A percentile compares a stretch with the other conserved stretches of the same genome.
phyloP scores from a whole-genome alignment of 2,329 filamentous ascomycete species.

The Claviceps humidiphila region DNA sequence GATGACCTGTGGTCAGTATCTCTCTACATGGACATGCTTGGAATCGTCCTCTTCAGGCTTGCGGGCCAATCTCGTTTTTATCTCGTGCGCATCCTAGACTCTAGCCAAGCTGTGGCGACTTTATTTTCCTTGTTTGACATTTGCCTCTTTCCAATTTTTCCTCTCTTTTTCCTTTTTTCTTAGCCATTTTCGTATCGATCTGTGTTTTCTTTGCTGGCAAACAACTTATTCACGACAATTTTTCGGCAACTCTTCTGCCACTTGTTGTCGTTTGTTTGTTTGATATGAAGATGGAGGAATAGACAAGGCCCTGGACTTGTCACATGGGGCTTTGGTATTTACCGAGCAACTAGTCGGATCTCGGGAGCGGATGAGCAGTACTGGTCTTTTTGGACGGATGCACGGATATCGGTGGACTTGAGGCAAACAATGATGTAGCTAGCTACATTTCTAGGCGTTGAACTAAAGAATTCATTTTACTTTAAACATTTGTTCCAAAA shows the following conservation, averaged over 20 bases:
- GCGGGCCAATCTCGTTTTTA: conserved; percentile 10
- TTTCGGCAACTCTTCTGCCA: neutral
- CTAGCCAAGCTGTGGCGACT: conserved; percentile 16
- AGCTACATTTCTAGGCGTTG: conserved; percentile 1
- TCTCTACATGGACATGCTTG: conserved; percentile 19
- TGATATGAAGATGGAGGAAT: neutral
- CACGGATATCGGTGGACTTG: neutral
- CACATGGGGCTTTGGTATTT: no score
- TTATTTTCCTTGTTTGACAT: conserved; percentile 9
- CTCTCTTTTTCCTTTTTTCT: conserved; percentile 11
- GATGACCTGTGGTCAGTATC: conserved; percentile 16
- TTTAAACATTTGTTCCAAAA: no score
- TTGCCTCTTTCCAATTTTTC: conserved; percentile 4
- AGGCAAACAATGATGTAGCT: conserved; percentile 4
- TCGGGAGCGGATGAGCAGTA: neutral
- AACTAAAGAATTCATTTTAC: no score
- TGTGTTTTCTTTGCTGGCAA: conserved; percentile 8
- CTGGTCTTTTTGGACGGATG: neutral
- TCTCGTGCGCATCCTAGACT: conserved; percentile 23
- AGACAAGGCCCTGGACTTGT: neutral
- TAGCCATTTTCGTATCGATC: neutral
- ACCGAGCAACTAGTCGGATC: neutral
- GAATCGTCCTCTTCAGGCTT: conserved; percentile 15
- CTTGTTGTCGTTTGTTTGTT: neutral
- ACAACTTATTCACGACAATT: conserved; percentile 15